A percentile compares a stretch with the other conserved stretches of the same genome.
Evolutionary conservation across 345 rosid species (phyloP).

Genomic region (Diplotaxis tenuifolia): DNA sequence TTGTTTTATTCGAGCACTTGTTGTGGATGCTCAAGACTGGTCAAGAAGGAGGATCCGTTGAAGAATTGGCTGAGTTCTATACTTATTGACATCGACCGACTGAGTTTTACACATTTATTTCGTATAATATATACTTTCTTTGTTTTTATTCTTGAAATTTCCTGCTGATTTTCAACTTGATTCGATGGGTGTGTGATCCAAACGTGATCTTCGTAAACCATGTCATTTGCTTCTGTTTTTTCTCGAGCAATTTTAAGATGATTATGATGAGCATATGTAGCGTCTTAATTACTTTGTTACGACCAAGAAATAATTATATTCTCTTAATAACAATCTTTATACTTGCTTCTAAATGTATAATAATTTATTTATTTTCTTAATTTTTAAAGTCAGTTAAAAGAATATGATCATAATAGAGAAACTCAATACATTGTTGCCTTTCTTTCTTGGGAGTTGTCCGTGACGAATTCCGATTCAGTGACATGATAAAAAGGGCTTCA

Average conservation of each 20-base stretch:
- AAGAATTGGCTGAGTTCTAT: conserved; percentile 57
- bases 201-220: conserved; percentile 33
- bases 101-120: conserved; percentile 18
- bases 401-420: neutral
- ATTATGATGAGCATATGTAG: conserved; percentile 24
- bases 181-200: conserved; percentile 31
- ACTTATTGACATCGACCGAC: conserved; percentile 42
- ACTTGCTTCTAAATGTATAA: neutral
- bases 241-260: conserved; percentile 28
- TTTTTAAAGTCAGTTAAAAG: neutral
- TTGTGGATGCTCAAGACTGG: conserved; percentile 79
- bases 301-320: conserved; percentile 1
- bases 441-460: too few species aligned
- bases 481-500: conserved; percentile 18
- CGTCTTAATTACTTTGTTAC: conserved; percentile 12
- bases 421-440: neutral
- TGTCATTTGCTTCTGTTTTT: conserved; percentile 32
- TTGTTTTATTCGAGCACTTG: conserved; percentile 89
- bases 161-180: conserved; percentile 24
- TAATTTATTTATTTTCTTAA: neutral
- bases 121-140: conserved; percentile 16
- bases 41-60: conserved; percentile 37
- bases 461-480: too few species aligned
- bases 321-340: neutral
- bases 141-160: conserved; percentile 7